Evolutionary conservation across 2,329 filamentous ascomycete species (phyloP).

Genomic region (Exophiala viscosa): DNA sequence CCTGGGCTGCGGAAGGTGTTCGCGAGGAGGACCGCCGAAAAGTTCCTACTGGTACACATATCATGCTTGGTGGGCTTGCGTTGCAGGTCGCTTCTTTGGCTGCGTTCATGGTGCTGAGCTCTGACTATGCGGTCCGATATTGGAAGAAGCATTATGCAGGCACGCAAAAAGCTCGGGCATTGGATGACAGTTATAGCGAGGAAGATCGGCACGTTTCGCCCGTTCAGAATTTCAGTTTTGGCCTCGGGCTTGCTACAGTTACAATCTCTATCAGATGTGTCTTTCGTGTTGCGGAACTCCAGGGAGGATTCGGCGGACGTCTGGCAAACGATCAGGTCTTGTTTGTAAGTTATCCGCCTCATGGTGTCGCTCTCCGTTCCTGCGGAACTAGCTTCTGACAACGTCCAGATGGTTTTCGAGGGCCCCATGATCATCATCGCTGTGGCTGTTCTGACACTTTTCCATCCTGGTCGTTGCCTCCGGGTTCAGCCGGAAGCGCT

Average conservation of each 20-base stretch:
- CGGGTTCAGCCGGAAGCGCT: too few species aligned
- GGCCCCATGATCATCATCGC: conserved; percentile 50
- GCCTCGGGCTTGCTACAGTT: conserved; percentile 33
- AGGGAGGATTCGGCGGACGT: conserved; percentile 42
- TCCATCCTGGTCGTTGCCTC: conserved; percentile 36
- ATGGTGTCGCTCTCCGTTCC: too few species aligned
- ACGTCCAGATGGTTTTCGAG: conserved; percentile 42
- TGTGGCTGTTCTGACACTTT: conserved; percentile 38
- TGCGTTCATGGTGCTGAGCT: conserved; percentile 46
- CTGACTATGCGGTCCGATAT: conserved; percentile 2
- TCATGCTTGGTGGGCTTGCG: conserved; percentile 62
- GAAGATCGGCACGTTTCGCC: background rate
- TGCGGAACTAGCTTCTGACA: too few species aligned
- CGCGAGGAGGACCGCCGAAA: conserved; percentile 32
- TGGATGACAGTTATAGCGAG: background rate
- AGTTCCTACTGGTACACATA: conserved; percentile 49
- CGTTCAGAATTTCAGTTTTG: background rate
- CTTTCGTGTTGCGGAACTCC: conserved; percentile 49
- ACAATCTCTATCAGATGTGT: conserved; percentile 45
- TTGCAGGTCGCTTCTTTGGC: conserved; percentile 40
- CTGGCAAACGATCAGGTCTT: conserved; percentile 47
- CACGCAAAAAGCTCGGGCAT: conserved; percentile 23
- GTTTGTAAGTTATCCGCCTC: conserved; percentile 30
- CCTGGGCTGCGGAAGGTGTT: conserved; percentile 45
- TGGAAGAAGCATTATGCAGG: background rate